Evolutionary conservation across 768 basidiomycete genomes (phyloP).

Genomic region (Boletus fagicola): DNA sequence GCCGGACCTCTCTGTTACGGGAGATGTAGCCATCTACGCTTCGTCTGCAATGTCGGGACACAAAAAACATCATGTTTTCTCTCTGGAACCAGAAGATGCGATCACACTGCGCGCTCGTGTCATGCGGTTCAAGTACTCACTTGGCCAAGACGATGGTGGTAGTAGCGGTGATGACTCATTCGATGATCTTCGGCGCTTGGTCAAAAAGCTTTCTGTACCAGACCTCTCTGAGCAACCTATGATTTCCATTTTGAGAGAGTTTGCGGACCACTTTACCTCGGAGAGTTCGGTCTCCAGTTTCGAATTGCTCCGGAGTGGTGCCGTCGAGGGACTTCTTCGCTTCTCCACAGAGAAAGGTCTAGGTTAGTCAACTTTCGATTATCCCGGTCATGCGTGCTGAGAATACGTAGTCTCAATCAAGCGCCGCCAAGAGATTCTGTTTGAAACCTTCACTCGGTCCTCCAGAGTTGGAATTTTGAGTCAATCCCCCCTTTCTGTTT

Average conservation of each 20-base stretch:
- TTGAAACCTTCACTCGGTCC: constrained; percentile 71
- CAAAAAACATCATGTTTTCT: constrained; percentile 66
- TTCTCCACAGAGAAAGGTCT: constrained; percentile 70
- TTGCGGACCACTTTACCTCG: constrained; percentile 80
- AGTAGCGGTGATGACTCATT: constrained; percentile 61
- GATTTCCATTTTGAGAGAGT: constrained; percentile 58
- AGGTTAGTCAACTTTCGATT: constrained; percentile 9
- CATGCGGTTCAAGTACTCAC: constrained; percentile 78
- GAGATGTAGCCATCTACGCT: constrained; percentile 38
- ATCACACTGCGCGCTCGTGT: constrained; percentile 91
- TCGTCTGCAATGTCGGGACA: constrained; percentile 55
- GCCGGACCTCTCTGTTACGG: constrained; percentile 34
- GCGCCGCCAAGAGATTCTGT: constrained; percentile 73
- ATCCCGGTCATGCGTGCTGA: constrained; percentile 5
- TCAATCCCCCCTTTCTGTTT: constrained; percentile 64
- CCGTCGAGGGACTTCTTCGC: constrained; percentile 81
- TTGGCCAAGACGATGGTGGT: constrained; percentile 51
- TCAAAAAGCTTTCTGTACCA: constrained; percentile 56
- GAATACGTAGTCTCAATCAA: constrained; percentile 51
- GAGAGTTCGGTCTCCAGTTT: constrained; percentile 89
- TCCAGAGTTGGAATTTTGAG: constrained; percentile 41
- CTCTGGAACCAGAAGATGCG: constrained; percentile 83
- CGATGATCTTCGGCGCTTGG: constrained; percentile 59
- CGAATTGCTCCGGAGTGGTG: constrained; percentile 90
- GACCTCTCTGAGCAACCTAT: constrained; percentile 63